Percentiles rank a stretch among this genome's conserved stretches.
These are phyloP conservation scores for Claviceps maximensis DNA, from an alignment of 2,329 filamentous ascomycete genomes.

Conservation along the genomic window DNA sequence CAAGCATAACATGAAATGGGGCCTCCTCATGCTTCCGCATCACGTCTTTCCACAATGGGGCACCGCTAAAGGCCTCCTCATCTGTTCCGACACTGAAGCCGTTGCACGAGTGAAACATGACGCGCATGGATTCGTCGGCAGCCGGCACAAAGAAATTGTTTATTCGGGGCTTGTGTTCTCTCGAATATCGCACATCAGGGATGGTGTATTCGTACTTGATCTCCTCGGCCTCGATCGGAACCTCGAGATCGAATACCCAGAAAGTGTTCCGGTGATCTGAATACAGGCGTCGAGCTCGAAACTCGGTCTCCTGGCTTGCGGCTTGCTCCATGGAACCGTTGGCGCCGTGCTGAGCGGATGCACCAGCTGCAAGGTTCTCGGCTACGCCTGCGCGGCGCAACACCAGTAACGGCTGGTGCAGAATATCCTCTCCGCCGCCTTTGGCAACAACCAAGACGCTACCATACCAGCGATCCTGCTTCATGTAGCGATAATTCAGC, in stretches of 20 bases:
- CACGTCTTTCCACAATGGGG: constrained; percentile 93
- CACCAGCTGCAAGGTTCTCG: constrained; percentile 6
- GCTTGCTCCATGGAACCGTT: constrained; percentile 11
- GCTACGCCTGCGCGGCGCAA: constrained; percentile 30
- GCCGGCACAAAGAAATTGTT: constrained; percentile 81
- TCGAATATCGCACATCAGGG: constrained; percentile 48
- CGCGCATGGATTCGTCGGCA: constrained; percentile 76
- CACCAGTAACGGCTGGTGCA: constrained; percentile 44
- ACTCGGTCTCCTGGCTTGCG: constrained; percentile 29
- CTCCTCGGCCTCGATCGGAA: constrained; percentile 60
- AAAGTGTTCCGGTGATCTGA: constrained; percentile 63
- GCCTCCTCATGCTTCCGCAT: constrained; percentile 62
- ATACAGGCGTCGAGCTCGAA: constrained; percentile 41
- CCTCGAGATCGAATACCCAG: constrained; percentile 76
- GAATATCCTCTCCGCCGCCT: constrained; percentile 50
- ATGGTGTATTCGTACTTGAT: constrained; percentile 69
- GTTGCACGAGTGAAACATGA: constrained; percentile 98
- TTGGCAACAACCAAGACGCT: constrained; percentile 74
- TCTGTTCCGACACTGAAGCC: constrained; percentile 86
- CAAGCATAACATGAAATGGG: constrained; percentile 92
- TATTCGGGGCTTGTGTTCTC: constrained; percentile 38
- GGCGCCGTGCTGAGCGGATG: constrained; percentile 16
- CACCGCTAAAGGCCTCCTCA: constrained; percentile 73
- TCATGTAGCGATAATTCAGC: constrained; percentile 66
- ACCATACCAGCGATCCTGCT: constrained; percentile 63